phyloP scores from a whole-genome alignment of 164 flowering plant genomes.

The Stephania cephalantha region DNA sequence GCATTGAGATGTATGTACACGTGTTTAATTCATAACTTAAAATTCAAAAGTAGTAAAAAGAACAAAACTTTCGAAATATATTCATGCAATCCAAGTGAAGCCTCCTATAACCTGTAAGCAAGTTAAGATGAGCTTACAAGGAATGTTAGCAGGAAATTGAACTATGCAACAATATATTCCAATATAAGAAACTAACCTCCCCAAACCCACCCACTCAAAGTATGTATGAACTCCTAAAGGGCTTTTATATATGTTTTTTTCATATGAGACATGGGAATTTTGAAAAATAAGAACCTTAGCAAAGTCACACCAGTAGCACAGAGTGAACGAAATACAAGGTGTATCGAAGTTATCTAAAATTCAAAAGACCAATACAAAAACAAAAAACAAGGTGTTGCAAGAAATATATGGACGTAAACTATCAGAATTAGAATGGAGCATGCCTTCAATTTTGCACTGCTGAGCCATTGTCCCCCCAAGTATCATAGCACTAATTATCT shows the following conservation, averaged over 20 bases:
- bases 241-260: not conserved
- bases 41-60: not conserved
- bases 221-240: not conserved
- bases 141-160: not conserved
- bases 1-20: no score
- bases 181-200: not conserved
- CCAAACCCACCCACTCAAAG: not conserved
- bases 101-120: not conserved
- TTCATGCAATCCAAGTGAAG: not conserved
- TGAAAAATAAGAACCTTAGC: not conserved
- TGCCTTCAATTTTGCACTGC: conserved; percentile 91
- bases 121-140: not conserved
- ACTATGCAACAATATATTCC: not conserved
- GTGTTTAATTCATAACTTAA: no score
- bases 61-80: not conserved
- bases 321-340: not conserved
- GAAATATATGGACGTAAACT: not conserved
- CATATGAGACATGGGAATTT: not conserved
- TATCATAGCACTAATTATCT: conserved; percentile 96
- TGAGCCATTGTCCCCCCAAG: conserved; percentile 96
- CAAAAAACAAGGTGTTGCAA: not conserved
- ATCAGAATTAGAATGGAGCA: conserved; percentile 7
- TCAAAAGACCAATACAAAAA: not conserved
- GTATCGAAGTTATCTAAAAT: not conserved
- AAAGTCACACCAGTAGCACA: not conserved